Evolutionary conservation across 2,329 filamentous ascomycete genomes (phyloP).

Genomic region (Nothopassalora personata): DNA sequence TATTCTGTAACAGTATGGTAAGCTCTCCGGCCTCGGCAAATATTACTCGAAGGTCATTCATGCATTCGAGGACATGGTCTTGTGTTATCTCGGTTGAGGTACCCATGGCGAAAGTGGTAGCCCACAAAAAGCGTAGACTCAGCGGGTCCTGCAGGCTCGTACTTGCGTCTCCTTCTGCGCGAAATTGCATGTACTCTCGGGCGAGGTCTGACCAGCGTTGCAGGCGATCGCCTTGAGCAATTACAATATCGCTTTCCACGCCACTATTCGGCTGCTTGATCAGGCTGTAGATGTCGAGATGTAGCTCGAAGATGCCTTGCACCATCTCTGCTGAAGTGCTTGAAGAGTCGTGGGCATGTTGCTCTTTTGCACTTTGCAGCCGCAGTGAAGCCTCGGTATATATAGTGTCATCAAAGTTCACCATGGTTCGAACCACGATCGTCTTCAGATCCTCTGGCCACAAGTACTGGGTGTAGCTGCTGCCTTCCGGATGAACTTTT

Average conservation of each 20-base stretch:
- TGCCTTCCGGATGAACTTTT: constrained; percentile 16
- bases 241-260: constrained; percentile 47
- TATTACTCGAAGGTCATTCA: constrained; percentile 56
- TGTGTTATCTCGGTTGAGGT: constrained; percentile 52
- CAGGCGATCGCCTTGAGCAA: constrained; percentile 54
- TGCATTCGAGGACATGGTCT: constrained; percentile 56
- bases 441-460: constrained; percentile 55
- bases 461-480: constrained; percentile 47
- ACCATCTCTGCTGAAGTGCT: constrained; percentile 47
- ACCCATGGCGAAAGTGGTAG: constrained; percentile 57
- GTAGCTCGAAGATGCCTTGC: constrained; percentile 60
- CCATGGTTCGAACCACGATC: constrained; percentile 48
- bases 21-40: constrained; percentile 46
- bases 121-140: constrained; percentile 60
- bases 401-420: constrained; percentile 51
- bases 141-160: constrained; percentile 37
- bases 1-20: constrained; percentile 67
- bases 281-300: constrained; percentile 60
- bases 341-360: neutral
- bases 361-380: neutral
- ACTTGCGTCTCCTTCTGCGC: constrained; percentile 20
- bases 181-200: constrained; percentile 47
- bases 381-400: constrained; percentile 30
- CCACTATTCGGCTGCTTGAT: constrained; percentile 57
- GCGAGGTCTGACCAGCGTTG: constrained; percentile 56